Percentiles rank a stretch among this genome's conserved stretches.
Conservation (phyloP, 345 rosid genomes). For the Draba incana region DNA sequence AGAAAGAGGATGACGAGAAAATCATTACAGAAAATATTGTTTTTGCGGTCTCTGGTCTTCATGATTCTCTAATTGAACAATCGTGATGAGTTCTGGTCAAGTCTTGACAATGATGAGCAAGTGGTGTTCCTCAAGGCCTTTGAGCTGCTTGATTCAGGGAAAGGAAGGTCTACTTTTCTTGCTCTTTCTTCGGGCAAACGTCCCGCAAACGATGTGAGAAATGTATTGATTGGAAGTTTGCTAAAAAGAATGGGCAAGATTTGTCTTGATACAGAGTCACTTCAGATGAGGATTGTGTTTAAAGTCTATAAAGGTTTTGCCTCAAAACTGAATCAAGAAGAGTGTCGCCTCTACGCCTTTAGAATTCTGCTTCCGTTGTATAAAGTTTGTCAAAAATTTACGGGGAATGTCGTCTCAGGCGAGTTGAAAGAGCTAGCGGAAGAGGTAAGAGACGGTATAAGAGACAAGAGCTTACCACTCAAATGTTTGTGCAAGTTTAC, state of each 20-base stretch:
- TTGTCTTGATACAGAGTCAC: constrained; percentile 63
- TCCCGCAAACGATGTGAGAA: constrained; percentile 30
- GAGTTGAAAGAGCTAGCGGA: constrained; percentile 65
- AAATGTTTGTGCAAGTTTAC: constrained; percentile 53
- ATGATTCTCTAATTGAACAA: constrained; percentile 52
- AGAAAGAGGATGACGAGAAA: background rate
- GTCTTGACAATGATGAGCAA: constrained; percentile 57
- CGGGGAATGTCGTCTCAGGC: constrained; percentile 70
- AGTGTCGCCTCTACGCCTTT: constrained; percentile 48
- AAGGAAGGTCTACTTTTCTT: constrained; percentile 53
- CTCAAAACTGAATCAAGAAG: constrained; percentile 47
- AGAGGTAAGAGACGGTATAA: constrained; percentile 56
- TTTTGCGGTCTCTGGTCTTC: constrained; percentile 53
- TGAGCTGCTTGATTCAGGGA: constrained; percentile 57
- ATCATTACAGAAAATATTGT: constrained; percentile 44
- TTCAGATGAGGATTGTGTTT: constrained; percentile 68
- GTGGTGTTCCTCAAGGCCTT: constrained; percentile 61
- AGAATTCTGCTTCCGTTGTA: constrained; percentile 64
- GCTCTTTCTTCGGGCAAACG: constrained; percentile 46
- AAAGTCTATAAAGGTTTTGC: constrained; percentile 49
- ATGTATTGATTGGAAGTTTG: constrained; percentile 52
- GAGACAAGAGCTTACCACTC: constrained; percentile 44
- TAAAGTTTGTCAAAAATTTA: constrained; percentile 76
- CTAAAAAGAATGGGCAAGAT: constrained; percentile 70
- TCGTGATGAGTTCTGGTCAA: constrained; percentile 48